Conservation (phyloP, 2,329 filamentous ascomycete species). For the Verticillium albo-atrum region DNA sequence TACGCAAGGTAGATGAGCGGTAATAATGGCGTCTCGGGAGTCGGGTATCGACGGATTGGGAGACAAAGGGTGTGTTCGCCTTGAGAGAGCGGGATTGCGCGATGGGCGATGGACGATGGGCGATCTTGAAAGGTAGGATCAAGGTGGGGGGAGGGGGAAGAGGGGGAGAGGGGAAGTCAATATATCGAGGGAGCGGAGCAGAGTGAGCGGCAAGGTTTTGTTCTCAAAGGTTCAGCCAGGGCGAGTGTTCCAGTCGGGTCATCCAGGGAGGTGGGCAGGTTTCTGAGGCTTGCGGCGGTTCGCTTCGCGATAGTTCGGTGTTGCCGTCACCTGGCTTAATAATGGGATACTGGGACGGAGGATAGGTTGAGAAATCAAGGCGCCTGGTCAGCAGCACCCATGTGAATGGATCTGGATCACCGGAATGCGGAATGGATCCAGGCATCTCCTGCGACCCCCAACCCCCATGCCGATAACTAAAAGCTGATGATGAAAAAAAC, state of each 20-base stretch:
- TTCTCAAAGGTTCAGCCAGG: background rate
- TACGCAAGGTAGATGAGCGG: background rate
- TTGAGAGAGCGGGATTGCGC: conserved; percentile 2
- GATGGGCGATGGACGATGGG: background rate
- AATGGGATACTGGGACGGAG: conserved; percentile 18
- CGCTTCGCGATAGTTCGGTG: background rate
- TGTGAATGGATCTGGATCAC: no score
- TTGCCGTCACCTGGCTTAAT: conserved; percentile 13
- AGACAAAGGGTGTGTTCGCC: background rate
- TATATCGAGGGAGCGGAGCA: background rate
- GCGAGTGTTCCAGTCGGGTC: background rate
- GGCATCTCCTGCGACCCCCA: background rate
- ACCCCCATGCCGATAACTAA: background rate
- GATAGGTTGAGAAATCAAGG: conserved; percentile 6
- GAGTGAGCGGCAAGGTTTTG: background rate
- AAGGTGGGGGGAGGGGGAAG: no score
- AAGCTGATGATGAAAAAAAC: background rate
- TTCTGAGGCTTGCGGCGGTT: background rate
- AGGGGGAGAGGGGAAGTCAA: background rate
- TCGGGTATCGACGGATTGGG: background rate
- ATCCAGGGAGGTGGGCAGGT: background rate
- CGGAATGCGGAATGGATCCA: background rate
- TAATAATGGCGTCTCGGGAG: background rate
- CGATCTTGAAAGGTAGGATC: background rate
- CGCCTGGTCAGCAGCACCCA: background rate